Base-by-base conservation (phyloP, 257 asterid genomes). In the Solanum virginianum region DNA sequence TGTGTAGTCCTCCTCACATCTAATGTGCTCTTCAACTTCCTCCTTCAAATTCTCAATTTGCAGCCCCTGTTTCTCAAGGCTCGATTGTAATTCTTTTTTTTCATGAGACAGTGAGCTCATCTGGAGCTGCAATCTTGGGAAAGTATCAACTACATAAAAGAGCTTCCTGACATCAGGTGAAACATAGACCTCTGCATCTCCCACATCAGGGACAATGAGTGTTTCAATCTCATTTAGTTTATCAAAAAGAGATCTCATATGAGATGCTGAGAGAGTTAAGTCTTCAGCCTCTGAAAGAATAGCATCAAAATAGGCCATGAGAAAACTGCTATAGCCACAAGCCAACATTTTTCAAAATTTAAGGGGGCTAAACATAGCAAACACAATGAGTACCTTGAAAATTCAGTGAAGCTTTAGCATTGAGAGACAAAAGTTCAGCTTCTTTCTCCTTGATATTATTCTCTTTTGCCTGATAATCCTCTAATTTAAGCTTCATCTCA, bases 101-200 rank as follows among this genome's bases (percentile, higher is more conserved):
- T 96, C 97, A 82, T 11, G 86, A 68, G 92, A 92, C 84, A 94
- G 88, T 29, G 85, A 85, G 90, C 85, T 88, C 39, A 90, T 82
- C 90, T 88, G 90, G 85, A 92, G 89, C 90, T 80, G 89, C 87
- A 86, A 88, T 47, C 59, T 89, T 77, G 83, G 88, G 87, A 90
- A 93, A 82, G 89, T 90, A 86, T 94, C 98, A 87, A 97, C 72
- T 74, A 97, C 79, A 75, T 90, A 92, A 87, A 91, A 92, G 87
- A 97, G 90, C 92, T 95, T 95, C 84, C 91, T 89, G 3, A 89
- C 90, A 87, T 87, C 84, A 24, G 89, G 85, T 49, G 94, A 87
- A 88, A 85, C 89, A 81, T 85, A 84, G 71, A 89, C 83, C 85
- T 85, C 89, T 81, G 41, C 82, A 86, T 92, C 90, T 88, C 88